phyloP scores from a whole-genome alignment of 768 basidiomycete species.

The Pleurotus platypus region DNA sequence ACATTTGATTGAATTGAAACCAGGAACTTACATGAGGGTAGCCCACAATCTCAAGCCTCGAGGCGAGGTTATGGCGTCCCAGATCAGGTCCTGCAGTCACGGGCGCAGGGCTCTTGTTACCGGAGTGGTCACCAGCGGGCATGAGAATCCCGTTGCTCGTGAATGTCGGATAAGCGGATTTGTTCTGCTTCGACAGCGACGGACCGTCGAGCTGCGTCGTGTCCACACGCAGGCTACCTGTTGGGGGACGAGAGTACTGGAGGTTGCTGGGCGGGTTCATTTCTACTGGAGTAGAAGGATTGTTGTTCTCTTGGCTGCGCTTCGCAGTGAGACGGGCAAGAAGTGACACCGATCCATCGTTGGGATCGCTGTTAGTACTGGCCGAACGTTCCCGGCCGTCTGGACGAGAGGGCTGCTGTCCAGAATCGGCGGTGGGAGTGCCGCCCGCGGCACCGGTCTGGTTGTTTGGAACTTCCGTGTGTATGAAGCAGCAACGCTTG shows the following conservation, averaged over 20 bases:
- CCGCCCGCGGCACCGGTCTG: slow-evolving; percentile 48
- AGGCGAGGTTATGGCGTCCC: slow-evolving; percentile 63
- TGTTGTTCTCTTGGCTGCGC: slow-evolving; percentile 48
- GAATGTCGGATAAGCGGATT: slow-evolving; percentile 79
- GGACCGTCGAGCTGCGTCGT: slow-evolving; percentile 61
- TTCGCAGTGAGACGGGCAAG: slow-evolving; percentile 74
- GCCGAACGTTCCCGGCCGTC: slow-evolving; percentile 63
- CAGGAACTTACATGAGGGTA: slow-evolving; percentile 55
- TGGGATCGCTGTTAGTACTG: slow-evolving; percentile 79
- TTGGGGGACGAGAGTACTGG: slow-evolving; percentile 60
- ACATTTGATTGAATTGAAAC: background rate
- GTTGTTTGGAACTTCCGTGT: slow-evolving; percentile 76
- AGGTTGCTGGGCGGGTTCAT: slow-evolving; percentile 39
- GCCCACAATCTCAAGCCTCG: slow-evolving; percentile 70
- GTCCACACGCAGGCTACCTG: slow-evolving; percentile 71
- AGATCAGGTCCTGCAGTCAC: slow-evolving; percentile 85
- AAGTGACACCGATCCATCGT: slow-evolving; percentile 66
- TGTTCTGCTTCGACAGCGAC: slow-evolving; percentile 65
- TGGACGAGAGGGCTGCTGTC: slow-evolving; percentile 48
- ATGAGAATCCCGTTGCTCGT: slow-evolving; percentile 57
- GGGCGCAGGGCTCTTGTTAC: slow-evolving; percentile 71
- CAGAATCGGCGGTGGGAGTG: slow-evolving; percentile 34
- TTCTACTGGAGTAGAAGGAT: slow-evolving; percentile 54
- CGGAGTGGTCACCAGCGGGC: slow-evolving; percentile 53
- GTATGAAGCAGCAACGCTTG: slow-evolving; percentile 91